These are phyloP conservation scores for Hygrophoropsis aurantiaca DNA, from an alignment of 768 basidiomycete genomes.

Conservation along the genomic window DNA sequence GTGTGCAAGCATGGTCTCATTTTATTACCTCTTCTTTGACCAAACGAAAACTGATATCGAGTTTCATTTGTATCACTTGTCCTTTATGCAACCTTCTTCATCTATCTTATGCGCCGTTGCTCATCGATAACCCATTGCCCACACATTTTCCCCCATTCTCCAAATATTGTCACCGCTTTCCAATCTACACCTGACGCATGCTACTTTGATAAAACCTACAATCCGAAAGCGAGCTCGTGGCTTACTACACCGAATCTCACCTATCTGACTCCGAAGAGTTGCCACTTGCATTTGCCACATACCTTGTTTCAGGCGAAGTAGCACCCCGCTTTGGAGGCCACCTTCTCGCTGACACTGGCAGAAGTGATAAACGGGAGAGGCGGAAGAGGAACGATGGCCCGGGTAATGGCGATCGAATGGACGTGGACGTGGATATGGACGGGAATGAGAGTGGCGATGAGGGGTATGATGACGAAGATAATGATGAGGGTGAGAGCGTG, in stretches of 20 bases:
- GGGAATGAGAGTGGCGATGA: conserved; percentile 38
- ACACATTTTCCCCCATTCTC: no score
- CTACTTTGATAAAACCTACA: not conserved
- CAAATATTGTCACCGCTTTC: no score
- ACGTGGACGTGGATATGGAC: conserved; percentile 41
- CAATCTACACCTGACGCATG: not conserved
- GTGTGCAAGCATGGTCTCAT: no score
- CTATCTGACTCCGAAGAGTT: conserved; percentile 21
- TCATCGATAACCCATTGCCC: no score
- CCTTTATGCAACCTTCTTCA: no score
- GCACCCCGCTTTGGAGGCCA: conserved; percentile 15
- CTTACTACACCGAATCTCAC: conserved; percentile 48
- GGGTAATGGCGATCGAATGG: conserved; percentile 24
- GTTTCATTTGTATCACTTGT: no score
- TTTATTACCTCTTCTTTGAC: not conserved
- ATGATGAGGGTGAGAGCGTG: conserved; percentile 39
- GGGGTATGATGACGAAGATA: conserved; percentile 35
- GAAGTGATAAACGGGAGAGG: no score
- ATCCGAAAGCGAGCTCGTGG: conserved; percentile 56
- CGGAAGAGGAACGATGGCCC: conserved; percentile 4
- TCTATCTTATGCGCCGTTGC: no score
- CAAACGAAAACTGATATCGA: no score
- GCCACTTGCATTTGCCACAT: conserved; percentile 53
- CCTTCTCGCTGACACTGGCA: conserved; percentile 3
- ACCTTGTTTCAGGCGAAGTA: conserved; percentile 63